phyloP scores from a whole-genome alignment of 116 monocot species.

The Dioscorea cayenensis region DNA sequence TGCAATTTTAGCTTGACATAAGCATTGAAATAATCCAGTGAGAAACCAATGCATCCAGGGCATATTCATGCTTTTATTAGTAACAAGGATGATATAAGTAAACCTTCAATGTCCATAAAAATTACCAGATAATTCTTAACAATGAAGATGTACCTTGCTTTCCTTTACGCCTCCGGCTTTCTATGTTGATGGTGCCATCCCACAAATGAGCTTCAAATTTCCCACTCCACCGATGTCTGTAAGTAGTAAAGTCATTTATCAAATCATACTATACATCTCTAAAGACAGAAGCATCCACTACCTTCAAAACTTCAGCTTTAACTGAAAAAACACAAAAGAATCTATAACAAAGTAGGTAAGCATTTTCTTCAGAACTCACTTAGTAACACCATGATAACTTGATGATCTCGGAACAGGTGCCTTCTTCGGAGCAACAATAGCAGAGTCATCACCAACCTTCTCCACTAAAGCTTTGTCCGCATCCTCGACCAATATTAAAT shows the following conservation, averaged over 20 bases:
- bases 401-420: neutral
- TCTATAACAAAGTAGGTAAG: neutral
- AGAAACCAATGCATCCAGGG: too few species aligned
- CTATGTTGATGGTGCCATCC: slow-evolving; percentile 9
- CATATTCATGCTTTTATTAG: too few species aligned
- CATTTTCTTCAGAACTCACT: neutral
- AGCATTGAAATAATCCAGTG: too few species aligned
- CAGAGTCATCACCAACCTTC: neutral
- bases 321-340: neutral
- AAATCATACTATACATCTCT: neutral
- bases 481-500: neutral
- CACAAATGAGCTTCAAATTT: slow-evolving; percentile 13
- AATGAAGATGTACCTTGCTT: slow-evolving; percentile 6
- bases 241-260: neutral
- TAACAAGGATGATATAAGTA: too few species aligned
- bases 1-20: too few species aligned
- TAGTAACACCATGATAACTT: slow-evolving; percentile 12
- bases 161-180: slow-evolving; percentile 12
- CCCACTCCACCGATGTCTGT: slow-evolving; percentile 11
- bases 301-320: neutral
- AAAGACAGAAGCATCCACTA: neutral
- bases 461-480: neutral
- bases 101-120: too few species aligned
- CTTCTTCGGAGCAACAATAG: neutral
- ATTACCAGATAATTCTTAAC: neutral